These are phyloP conservation scores for Thelephora ganbajun DNA, from an alignment of 768 basidiomycete genomes.

Conservation along the genomic window DNA sequence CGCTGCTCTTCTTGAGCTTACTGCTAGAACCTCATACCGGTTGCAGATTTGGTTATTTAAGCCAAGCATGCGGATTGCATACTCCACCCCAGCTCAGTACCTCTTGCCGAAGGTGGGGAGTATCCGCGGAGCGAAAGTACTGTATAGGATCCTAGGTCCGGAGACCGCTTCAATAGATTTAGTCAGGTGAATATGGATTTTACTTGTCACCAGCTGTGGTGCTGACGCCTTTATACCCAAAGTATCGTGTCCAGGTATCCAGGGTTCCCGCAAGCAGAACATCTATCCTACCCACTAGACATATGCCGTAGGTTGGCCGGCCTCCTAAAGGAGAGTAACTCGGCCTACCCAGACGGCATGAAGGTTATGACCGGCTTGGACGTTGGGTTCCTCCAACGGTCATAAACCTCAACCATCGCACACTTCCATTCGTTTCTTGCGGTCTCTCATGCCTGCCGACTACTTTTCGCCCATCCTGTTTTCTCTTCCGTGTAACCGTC, in stretches of 20 bases:
- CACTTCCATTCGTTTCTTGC: slow-evolving; percentile 1
- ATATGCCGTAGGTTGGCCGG: slow-evolving; percentile 60
- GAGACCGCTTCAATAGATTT: slow-evolving; percentile 36
- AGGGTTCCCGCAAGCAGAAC: slow-evolving; percentile 80
- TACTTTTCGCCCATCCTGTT: too few relatives aligned
- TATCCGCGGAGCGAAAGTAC: slow-evolving; percentile 65
- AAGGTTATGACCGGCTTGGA: slow-evolving; percentile 70
- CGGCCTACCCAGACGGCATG: slow-evolving; percentile 60
- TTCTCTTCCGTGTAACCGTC: too few relatives aligned
- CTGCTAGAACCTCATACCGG: background rate
- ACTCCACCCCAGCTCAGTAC: slow-evolving; percentile 40
- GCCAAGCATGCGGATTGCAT: slow-evolving; percentile 70
- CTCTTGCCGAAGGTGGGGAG: slow-evolving; percentile 47
- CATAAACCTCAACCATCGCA: slow-evolving; percentile 6
- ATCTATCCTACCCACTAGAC: slow-evolving; percentile 68
- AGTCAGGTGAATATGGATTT: slow-evolving; percentile 27
- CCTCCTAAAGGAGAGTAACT: slow-evolving; percentile 65
- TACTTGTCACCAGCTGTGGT: background rate
- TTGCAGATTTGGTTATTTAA: slow-evolving; percentile 89
- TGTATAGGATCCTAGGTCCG: slow-evolving; percentile 70
- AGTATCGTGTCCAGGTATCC: slow-evolving; percentile 60
- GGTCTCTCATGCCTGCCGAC: too few relatives aligned
- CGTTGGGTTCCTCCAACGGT: slow-evolving; percentile 59
- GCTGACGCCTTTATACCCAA: background rate
- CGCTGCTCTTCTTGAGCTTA: background rate